phyloP scores from a whole-genome alignment of 169 alveolate genomes.

The Blepharisma undulans region DNA sequence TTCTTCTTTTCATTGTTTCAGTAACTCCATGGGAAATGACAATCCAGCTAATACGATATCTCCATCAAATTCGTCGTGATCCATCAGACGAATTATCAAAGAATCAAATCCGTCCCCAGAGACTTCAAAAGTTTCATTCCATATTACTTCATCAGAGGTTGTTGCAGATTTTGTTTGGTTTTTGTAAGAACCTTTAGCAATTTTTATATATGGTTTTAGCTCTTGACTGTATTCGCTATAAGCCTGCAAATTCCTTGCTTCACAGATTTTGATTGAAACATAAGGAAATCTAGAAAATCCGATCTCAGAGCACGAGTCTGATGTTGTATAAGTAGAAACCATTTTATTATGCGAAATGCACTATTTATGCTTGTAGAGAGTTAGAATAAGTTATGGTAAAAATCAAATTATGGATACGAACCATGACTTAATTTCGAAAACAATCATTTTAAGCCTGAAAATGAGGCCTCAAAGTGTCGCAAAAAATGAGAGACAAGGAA shows the following conservation, averaged over 20 bases:
- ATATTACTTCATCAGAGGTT: background rate
- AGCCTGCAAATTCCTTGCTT: background rate
- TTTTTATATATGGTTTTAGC: background rate
- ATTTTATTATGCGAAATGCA: background rate
- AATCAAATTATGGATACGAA: background rate
- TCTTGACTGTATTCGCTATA: background rate
- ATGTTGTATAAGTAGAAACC: background rate
- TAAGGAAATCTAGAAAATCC: background rate
- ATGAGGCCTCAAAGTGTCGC: background rate
- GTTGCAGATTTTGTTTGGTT: background rate
- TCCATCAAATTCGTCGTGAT: background rate
- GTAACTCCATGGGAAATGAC: background rate
- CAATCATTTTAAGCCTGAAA: background rate
- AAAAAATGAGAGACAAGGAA: background rate
- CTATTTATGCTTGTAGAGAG: background rate
- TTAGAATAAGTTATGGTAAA: background rate
- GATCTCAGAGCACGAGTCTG: background rate
- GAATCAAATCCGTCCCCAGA: background rate
- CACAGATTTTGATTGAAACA: background rate
- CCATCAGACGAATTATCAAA: background rate
- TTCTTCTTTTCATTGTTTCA: background rate
- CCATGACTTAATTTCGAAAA: background rate
- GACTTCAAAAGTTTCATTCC: background rate
- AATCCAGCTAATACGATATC: background rate
- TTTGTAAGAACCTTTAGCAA: background rate